Conservation (phyloP, 148 eudicot species). For the Chenopodium quinoa region DNA sequence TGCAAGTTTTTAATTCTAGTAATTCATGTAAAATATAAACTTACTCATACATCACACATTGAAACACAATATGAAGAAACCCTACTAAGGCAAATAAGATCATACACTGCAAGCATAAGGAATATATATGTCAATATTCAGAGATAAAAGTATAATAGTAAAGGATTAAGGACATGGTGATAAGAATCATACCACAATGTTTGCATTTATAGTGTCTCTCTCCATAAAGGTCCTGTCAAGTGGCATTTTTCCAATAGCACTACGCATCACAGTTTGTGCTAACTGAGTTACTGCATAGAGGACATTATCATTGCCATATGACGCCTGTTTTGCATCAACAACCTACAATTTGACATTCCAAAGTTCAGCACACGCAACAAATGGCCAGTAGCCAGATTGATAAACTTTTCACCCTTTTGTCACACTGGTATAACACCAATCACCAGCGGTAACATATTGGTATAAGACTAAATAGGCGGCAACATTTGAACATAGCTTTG, state of each 20-base stretch:
- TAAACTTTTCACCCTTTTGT: too few relatives aligned
- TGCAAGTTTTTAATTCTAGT: too few relatives aligned
- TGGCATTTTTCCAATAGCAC: conserved; percentile 87
- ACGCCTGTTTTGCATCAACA: conserved; percentile 70
- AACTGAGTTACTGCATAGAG: conserved; percentile 79
- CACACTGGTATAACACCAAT: too few relatives aligned
- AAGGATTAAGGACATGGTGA: not conserved
- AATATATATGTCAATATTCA: not conserved
- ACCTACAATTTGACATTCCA: conserved; percentile 46
- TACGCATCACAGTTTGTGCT: conserved; percentile 95
- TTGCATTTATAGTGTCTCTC: conserved; percentile 81
- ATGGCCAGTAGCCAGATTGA: not conserved
- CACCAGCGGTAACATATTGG: too few relatives aligned
- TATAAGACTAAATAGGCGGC: too few relatives aligned
- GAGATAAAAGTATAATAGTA: not conserved
- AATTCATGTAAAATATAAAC: too few relatives aligned
- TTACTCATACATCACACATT: not conserved
- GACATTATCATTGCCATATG: conserved; percentile 91
- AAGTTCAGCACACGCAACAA: not conserved
- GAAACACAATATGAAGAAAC: not conserved
- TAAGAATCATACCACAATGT: conserved; percentile 68
- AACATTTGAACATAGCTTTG: too few relatives aligned
- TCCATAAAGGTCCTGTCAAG: conserved; percentile 96
- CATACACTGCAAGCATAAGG: not conserved
- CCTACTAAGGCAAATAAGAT: not conserved